Percentiles rank a stretch among this genome's conserved stretches.
Conservation (phyloP, 2,329 filamentous ascomycete species). For the Coniochaeta hoffmannii region DNA sequence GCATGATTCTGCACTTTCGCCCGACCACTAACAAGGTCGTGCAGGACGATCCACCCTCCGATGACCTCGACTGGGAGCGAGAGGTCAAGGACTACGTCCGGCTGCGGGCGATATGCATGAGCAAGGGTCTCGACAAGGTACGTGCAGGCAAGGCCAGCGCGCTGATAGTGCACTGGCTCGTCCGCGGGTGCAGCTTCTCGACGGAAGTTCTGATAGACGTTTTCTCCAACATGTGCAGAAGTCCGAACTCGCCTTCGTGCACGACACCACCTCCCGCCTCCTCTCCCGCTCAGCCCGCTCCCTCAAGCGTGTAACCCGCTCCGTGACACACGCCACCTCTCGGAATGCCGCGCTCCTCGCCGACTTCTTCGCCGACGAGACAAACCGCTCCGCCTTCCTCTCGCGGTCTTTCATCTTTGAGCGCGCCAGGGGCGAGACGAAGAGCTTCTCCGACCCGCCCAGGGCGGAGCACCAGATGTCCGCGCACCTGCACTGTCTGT, state of each 20-base stretch:
- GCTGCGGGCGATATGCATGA: not conserved
- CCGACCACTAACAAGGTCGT: not conserved
- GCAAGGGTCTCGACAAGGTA: not conserved
- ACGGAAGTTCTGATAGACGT: not conserved
- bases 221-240: not conserved
- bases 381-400: conserved; percentile 53
- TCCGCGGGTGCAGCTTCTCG: not conserved
- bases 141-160: not conserved
- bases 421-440: conserved; percentile 35
- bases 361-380: conserved; percentile 34
- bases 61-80: conserved; percentile 19
- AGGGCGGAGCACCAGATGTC: conserved; percentile 50
- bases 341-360: conserved; percentile 37
- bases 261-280: conserved; percentile 34
- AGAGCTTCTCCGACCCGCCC: conserved; percentile 17
- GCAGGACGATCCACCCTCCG: conserved; percentile 29
- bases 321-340: conserved; percentile 29
- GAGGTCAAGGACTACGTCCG: conserved; percentile 24
- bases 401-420: conserved; percentile 57
- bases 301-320: not conserved
- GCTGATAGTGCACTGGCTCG: not conserved
- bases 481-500: conserved; percentile 64
- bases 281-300: conserved; percentile 19
- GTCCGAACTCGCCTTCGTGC: conserved; percentile 39
- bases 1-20: not conserved